Evolutionary conservation across 2,329 filamentous ascomycete species (phyloP), one percentile per base, ranked within the genome.

Genomic region (Mollisia scopiformis): DNA sequence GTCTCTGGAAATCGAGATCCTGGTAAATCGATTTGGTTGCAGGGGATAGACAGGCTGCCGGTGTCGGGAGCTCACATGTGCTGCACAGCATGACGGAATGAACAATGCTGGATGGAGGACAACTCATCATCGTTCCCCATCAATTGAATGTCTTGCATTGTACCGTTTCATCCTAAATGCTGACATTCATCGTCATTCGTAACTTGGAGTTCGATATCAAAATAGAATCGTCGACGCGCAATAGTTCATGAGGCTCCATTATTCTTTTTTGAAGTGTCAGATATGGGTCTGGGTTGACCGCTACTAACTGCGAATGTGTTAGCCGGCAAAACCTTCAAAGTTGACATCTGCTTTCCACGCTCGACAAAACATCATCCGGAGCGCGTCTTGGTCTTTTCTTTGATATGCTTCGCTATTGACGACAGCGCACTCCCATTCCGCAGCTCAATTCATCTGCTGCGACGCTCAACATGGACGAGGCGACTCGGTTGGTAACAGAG

Each of bases 391-490:
- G 5, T 25, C 11, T 11, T 11, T 19, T 25, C 25, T 33, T 19
- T 61, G 54, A 56, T 41, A 62, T 62, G 59, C 41, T 50, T 41
- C 49, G 59, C 41, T 37, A 30, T 23, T 58, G 49, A 62, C 30
- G 25, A 31, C 41, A 11, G 11, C 31, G 30, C 3, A 35, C 51
- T 37, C 23, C 7, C 31, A 39, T 33, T 28, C n/a, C 27, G 61
- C 57, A 57, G 57, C 46, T 54, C 55, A 58, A 50, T 39, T 27
- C 39, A 28, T 30, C 47, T 28, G 50, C 50, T 23, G 39, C 62
- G 16, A 49, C 52, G 65, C 61, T n/a, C n/a, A n/a, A n/a, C 51
- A 83, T 82, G 80, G 77, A 81, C 69, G 79, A 82, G 73, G 75
- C 77, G 49, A 79, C 78, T 68, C 79, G 81, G 78, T 81, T 73